Evolutionary conservation across 345 rosid genomes (phyloP).

Genomic region (Citrus hindsii): DNA sequence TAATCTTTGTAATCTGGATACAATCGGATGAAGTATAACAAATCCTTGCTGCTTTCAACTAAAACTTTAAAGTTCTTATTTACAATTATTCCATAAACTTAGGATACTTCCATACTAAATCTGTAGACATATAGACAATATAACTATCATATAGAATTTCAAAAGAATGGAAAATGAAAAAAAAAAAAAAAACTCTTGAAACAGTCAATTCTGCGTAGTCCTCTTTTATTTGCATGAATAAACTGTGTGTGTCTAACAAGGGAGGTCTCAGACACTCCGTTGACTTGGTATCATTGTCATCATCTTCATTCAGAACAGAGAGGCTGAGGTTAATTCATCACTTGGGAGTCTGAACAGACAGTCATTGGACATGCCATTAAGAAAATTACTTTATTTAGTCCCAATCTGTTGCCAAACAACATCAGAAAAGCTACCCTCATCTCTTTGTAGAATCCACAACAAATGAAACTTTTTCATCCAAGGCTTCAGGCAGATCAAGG

Average conservation of each 20-base stretch:
- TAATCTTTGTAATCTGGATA: too few relatives aligned
- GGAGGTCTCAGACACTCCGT: background rate
- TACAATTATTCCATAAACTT: too few relatives aligned
- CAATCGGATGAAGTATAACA: too few relatives aligned
- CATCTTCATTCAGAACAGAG: background rate
- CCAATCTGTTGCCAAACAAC: background rate
- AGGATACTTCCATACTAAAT: too few relatives aligned
- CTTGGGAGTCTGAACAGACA: background rate
- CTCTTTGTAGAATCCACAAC: constrained; percentile 16
- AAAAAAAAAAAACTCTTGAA: background rate
- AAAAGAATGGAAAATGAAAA: background rate
- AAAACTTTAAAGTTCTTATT: too few relatives aligned
- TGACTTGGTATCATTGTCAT: background rate
- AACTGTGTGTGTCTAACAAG: background rate
- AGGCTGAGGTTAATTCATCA: background rate
- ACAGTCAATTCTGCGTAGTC: background rate
- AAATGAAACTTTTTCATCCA: constrained; percentile 59
- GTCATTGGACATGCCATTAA: background rate
- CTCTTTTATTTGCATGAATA: constrained; percentile 28
- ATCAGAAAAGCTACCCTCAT: too few relatives aligned
- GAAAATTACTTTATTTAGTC: background rate
- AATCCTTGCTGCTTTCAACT: too few relatives aligned
- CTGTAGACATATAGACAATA: background rate
- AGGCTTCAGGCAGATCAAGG: constrained; percentile 48
- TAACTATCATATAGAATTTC: background rate